phyloP scores from a whole-genome alignment of 805 yeast species.

The Metschnikowia reukaufii region DNA sequence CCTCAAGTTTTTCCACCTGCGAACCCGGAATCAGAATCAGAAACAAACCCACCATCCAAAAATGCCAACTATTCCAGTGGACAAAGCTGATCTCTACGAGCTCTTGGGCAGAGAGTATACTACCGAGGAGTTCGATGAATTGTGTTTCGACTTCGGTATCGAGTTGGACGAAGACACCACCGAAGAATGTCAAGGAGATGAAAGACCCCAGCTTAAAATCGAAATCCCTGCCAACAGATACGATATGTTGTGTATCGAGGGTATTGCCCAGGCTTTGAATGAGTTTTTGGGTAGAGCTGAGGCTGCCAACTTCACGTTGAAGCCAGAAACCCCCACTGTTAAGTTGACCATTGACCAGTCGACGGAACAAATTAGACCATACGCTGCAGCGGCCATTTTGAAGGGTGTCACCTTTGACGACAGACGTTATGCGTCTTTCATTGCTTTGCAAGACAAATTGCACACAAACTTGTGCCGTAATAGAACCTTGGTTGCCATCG shows the following conservation, averaged over 20 bases:
- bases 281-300: constrained; percentile 74
- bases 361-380: constrained; percentile 78
- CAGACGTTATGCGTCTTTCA: constrained; percentile 89
- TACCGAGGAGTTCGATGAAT: constrained; percentile 91
- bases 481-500: constrained; percentile 96
- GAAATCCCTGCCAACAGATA: constrained; percentile 98
- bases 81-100: constrained; percentile 86
- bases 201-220: constrained; percentile 94
- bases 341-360: constrained; percentile 73
- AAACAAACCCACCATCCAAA: constrained; percentile 14
- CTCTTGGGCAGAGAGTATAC: constrained; percentile 63
- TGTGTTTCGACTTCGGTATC: constrained; percentile 96
- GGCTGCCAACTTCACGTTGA: constrained; percentile 66
- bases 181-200: constrained; percentile 66
- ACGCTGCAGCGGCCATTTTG: constrained; percentile 91
- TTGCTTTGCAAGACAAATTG: constrained; percentile 91
- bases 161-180: constrained; percentile 98
- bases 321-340: constrained; percentile 58
- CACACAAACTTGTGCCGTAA: constrained; percentile 96
- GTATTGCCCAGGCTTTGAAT: constrained; percentile 92
- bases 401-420: constrained; percentile 80
- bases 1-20: constrained; percentile 13
- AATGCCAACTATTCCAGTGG: constrained; percentile 98
- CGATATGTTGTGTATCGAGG: constrained; percentile 97
- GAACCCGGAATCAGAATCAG: not conserved